A percentile compares a stretch with the other conserved stretches of the same genome.
These are phyloP conservation scores for Leucaena leucocephala DNA, from an alignment of 306 rosid genomes.

Conservation along the genomic window DNA sequence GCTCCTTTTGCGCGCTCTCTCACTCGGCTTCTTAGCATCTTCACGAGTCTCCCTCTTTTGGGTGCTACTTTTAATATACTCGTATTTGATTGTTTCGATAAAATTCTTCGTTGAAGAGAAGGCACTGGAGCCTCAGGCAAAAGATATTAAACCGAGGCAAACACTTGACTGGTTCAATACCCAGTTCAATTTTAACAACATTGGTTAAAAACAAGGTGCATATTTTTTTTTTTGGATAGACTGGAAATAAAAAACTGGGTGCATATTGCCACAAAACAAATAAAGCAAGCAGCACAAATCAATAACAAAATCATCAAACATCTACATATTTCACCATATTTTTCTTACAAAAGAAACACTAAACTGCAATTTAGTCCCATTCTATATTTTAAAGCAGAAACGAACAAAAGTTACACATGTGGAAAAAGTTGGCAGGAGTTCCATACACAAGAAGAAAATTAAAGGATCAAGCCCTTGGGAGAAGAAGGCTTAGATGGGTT, in stretches of 20 bases:
- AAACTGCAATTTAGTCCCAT: conserved; percentile 39
- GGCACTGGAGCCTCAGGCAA: no score
- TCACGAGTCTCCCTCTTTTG: no score
- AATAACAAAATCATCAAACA: neutral
- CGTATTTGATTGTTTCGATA: no score
- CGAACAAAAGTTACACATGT: conserved; percentile 31
- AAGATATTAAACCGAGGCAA: no score
- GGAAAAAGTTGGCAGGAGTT: conserved; percentile 41
- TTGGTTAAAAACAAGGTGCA: no score
- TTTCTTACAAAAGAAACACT: conserved; percentile 32
- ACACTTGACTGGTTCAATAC: neutral
- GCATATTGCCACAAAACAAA: neutral
- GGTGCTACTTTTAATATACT: no score
- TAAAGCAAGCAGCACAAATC: neutral
- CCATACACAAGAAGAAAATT: conserved; percentile 51
- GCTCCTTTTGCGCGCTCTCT: no score
- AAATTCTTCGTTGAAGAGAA: no score
- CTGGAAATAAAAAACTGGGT: neutral
- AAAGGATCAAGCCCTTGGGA: conserved; percentile 85
- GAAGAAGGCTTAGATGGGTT: conserved; percentile 65
- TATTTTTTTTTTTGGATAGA: no score
- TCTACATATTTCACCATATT: conserved; percentile 36
- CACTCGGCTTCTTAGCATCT: no score
- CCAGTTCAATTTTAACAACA: neutral
- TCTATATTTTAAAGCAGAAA: conserved; percentile 44